Evolutionary conservation across 2,329 filamentous ascomycete species (phyloP).

Genomic region (Orbilia blumenaviensis): DNA sequence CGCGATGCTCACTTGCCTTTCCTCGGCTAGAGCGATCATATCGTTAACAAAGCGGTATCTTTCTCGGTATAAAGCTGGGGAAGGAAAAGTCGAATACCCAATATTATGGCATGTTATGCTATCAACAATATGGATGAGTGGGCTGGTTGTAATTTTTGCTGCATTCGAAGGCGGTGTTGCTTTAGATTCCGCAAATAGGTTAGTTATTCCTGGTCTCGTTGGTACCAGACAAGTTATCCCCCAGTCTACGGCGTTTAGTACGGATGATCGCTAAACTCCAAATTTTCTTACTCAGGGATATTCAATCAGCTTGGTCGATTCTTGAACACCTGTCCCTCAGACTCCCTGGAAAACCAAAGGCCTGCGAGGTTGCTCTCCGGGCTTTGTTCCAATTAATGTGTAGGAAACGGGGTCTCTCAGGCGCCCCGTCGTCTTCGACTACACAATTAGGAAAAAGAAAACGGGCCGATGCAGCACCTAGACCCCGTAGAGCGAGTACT

Average conservation of each 20-base stretch:
- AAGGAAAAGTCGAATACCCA: slow-evolving; percentile 21
- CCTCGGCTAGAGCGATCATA: slow-evolving; percentile 65
- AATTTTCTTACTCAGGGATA: slow-evolving; percentile 10
- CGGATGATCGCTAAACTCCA: not conserved
- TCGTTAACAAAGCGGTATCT: slow-evolving; percentile 60
- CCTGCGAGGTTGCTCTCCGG: slow-evolving; percentile 37
- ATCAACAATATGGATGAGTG: slow-evolving; percentile 45
- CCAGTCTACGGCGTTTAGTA: too few relatives aligned
- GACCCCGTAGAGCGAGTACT: not conserved
- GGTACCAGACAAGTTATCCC: too few relatives aligned
- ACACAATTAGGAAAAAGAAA: slow-evolving; percentile 6
- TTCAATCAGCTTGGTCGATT: slow-evolving; percentile 34
- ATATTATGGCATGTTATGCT: slow-evolving; percentile 39
- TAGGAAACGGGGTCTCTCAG: slow-evolving; percentile 18
- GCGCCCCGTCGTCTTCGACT: not conserved
- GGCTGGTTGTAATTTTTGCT: slow-evolving; percentile 39
- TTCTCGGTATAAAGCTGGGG: slow-evolving; percentile 47
- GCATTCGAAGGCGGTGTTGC: slow-evolving; percentile 28
- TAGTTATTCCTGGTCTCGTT: not conserved
- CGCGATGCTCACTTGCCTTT: slow-evolving; percentile 66
- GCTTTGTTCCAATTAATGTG: slow-evolving; percentile 40
- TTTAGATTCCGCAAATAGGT: slow-evolving; percentile 39
- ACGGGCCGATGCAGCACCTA: not conserved
- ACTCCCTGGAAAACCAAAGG: slow-evolving; percentile 43
- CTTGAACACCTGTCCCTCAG: slow-evolving; percentile 27